Evolutionary conservation across 2,329 filamentous ascomycete genomes (phyloP).

Genomic region (Didymella pomorum): DNA sequence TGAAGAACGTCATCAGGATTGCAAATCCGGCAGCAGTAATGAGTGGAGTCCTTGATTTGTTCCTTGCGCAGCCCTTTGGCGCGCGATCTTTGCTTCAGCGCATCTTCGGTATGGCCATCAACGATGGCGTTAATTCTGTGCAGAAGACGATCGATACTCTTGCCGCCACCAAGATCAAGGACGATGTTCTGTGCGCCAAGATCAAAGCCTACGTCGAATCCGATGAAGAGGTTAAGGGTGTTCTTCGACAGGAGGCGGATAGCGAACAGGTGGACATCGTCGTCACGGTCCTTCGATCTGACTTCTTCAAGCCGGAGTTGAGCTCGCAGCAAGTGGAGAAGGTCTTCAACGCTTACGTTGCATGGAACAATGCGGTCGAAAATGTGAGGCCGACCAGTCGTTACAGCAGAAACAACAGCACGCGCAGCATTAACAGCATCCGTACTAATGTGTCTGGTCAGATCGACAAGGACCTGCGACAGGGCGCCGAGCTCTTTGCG

Average conservation of each 20-base stretch:
- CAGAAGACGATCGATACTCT: constrained; percentile 87
- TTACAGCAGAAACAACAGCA: constrained; percentile 45
- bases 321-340: constrained; percentile 78
- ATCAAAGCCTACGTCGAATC: constrained; percentile 80
- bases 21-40: constrained; percentile 97
- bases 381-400: constrained; percentile 60
- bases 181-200: constrained; percentile 80
- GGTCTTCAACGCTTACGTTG: constrained; percentile 93
- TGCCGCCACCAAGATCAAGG: constrained; percentile 74
- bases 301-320: constrained; percentile 75
- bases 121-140: constrained; percentile 86
- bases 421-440: constrained; percentile 41
- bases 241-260: constrained; percentile 76
- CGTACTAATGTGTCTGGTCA: constrained; percentile 41
- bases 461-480: constrained; percentile 84
- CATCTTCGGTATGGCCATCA: constrained; percentile 89
- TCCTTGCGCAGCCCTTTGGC: constrained; percentile 93
- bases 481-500: constrained; percentile 91
- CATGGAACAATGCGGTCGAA: constrained; percentile 93
- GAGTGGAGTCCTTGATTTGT: constrained; percentile 93
- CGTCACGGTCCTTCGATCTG: constrained; percentile 82
- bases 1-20: constrained; percentile 97
- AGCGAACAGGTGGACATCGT: constrained; percentile 82
- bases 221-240: constrained; percentile 75
- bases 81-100: constrained; percentile 89